Evolutionary conservation across 2,329 filamentous ascomycete species (phyloP).

Genomic region (Monilinia polystroma): DNA sequence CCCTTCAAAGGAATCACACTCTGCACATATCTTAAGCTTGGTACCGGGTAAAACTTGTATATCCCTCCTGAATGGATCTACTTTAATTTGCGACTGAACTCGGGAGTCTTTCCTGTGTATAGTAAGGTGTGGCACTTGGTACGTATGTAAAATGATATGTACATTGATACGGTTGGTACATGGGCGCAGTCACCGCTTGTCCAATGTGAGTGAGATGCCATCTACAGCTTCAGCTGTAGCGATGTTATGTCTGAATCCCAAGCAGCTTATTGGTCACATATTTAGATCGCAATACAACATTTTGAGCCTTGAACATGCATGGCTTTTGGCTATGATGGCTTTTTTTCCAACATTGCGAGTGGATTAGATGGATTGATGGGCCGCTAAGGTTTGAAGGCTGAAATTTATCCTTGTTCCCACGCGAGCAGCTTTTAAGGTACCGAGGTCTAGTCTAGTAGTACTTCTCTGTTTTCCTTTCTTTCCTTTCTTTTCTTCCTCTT

Average conservation of each 20-base stretch:
- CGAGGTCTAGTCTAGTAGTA: not conserved
- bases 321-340: conserved; percentile 1
- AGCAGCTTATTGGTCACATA: not conserved
- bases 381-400: conserved; percentile 14
- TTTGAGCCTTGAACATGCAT: conserved; percentile 16
- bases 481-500: not conserved
- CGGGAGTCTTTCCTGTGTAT: not conserved
- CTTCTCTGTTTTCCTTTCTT: not conserved
- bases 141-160: not conserved
- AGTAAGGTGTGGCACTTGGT: not conserved
- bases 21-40: not conserved
- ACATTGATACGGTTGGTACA: conserved; percentile 3
- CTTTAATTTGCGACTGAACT: not conserved
- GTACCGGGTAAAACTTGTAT: not conserved
- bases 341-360: conserved; percentile 10
- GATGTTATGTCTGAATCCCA: not conserved
- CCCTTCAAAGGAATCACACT: not conserved
- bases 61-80: not conserved
- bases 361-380: conserved; percentile 12
- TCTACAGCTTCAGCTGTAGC: conserved; percentile 21
- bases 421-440: conserved; percentile 12
- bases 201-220: conserved; percentile 19
- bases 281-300: not conserved
- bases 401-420: conserved; percentile 15
- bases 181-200: conserved; percentile 23